Evolutionary conservation across 257 asterid genomes (phyloP), one percentile per base, ranked within the genome.

Genomic region (Petunia axillaris): DNA sequence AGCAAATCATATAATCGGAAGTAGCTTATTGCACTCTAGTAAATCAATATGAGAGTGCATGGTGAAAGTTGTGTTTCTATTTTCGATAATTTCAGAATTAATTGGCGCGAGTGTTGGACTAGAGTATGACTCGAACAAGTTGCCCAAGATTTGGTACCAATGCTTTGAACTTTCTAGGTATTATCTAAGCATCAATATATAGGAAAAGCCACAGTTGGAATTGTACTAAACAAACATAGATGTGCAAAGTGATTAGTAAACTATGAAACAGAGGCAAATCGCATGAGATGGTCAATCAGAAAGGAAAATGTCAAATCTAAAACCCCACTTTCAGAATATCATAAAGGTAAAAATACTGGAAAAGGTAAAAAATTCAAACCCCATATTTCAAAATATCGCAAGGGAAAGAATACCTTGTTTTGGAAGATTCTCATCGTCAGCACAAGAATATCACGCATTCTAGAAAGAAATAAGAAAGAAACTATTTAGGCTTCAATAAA

Each of bases 371-470:
- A 25, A 25, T 48, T 48, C 77, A 50, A 71, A 36, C 60, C 44
- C 55, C 41, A 71, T 71, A 71, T 71, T 71, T 71, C 60, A 71
- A 25, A 71, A 71, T 48, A 71, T 48, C 59, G 40, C 1, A 71
- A 71, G 50, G 85, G 82, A 81, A 62, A 79, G 59, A 58, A 63
- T 90, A 96, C 99, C 99, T 94, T 92, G 92, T 81, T 87, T 83
- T 93, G 98, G 88, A 96, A 92, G 85, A 90, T 88, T 87, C 98
- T 90, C 89, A 92, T 90, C 16, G 96, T 94, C 88, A 96, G 88
- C 82, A 92, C 98, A 74, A 94, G 87, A 37, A 90, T 82, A 81
- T 94, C 98, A 74, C 99, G 93, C 91, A 88, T 85, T 86, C 98
- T 96, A 82, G 87, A 85, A n/a, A 78, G 41, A n/a, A 82, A 74